Percentiles rank a stretch among this genome's conserved stretches.
phyloP scores from a whole-genome alignment of 192 early-diverging fungal genomes.

The Helicostylum pulchrum region DNA sequence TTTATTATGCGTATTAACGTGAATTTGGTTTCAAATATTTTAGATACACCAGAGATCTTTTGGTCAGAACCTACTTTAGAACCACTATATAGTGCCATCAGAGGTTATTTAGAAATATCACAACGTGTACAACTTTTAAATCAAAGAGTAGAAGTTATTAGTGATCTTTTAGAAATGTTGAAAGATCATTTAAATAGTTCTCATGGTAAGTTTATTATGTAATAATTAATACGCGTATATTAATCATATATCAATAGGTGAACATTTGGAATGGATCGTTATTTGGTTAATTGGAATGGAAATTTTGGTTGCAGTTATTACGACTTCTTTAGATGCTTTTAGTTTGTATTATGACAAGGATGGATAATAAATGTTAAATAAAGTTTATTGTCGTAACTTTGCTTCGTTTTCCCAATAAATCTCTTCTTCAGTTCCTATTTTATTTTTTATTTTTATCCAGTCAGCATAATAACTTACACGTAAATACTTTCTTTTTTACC shows the following conservation, averaged over 20 bases:
- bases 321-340: conserved; percentile 67
- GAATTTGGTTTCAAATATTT: conserved; percentile 82
- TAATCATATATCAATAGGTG: conserved; percentile 39
- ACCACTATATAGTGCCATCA: conserved; percentile 74
- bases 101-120: conserved; percentile 79
- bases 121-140: conserved; percentile 90
- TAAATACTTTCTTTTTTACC: not conserved
- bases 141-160: conserved; percentile 88
- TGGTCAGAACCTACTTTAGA: conserved; percentile 85
- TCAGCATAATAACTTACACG: not conserved
- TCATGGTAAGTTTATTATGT: conserved; percentile 50
- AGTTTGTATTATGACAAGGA: conserved; percentile 38
- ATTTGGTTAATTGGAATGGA: conserved; percentile 89
- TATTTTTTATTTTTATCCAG: not conserved
- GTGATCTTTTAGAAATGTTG: conserved; percentile 91
- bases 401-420: conserved; percentile 26
- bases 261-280: conserved; percentile 93
- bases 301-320: conserved; percentile 73
- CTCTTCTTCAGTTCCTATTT: conserved; percentile 23
- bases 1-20: conserved; percentile 90
- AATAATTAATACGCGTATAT: not conserved
- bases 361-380: not conserved
- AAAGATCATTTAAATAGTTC: conserved; percentile 90
- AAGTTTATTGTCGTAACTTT: not conserved
- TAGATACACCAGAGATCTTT: conserved; percentile 93